A percentile compares a stretch with the other conserved stretches of the same genome.
Conservation (phyloP, 495 filamentous ascomycete species). For the Ascobolus immersus region DNA sequence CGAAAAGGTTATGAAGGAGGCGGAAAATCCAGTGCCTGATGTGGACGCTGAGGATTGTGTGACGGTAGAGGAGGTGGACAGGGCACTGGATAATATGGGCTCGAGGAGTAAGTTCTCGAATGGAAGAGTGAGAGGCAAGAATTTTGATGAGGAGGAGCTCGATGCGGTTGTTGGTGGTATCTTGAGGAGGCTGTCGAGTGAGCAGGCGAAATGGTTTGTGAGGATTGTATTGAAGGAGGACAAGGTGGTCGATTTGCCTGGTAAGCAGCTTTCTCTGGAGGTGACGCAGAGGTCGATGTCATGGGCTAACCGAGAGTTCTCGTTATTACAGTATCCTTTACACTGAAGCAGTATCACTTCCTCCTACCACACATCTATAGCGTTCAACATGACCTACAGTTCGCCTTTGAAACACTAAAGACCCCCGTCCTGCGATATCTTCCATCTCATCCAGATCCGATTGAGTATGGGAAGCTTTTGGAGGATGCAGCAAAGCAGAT, state of each 20-base stretch:
- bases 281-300: too few relatives aligned
- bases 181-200: slow-evolving; percentile 34
- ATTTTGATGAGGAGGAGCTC: too few relatives aligned
- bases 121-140: too few relatives aligned
- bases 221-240: slow-evolving; percentile 52
- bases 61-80: slow-evolving; percentile 52
- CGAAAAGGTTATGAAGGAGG: slow-evolving; percentile 35
- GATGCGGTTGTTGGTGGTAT: slow-evolving; percentile 22
- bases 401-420: slow-evolving; percentile 18
- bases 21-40: slow-evolving; percentile 23
- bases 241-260: too few relatives aligned
- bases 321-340: slow-evolving; percentile 7
- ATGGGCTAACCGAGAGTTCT: too few relatives aligned
- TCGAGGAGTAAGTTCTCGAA: slow-evolving; percentile 43
- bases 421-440: slow-evolving; percentile 17
- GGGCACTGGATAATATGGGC: slow-evolving; percentile 34
- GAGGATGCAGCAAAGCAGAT: slow-evolving; percentile 18
- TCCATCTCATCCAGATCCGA: slow-evolving; percentile 2
- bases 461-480: neutral
- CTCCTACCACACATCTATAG: slow-evolving; percentile 16
- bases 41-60: too few relatives aligned
- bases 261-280: too few relatives aligned
- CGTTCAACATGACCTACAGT: slow-evolving; percentile 9
- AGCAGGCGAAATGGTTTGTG: slow-evolving; percentile 75
- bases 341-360: slow-evolving; percentile 20